Evolutionary conservation across 768 basidiomycete genomes (phyloP).

Genomic region (Mycena olivaceomarginata): DNA sequence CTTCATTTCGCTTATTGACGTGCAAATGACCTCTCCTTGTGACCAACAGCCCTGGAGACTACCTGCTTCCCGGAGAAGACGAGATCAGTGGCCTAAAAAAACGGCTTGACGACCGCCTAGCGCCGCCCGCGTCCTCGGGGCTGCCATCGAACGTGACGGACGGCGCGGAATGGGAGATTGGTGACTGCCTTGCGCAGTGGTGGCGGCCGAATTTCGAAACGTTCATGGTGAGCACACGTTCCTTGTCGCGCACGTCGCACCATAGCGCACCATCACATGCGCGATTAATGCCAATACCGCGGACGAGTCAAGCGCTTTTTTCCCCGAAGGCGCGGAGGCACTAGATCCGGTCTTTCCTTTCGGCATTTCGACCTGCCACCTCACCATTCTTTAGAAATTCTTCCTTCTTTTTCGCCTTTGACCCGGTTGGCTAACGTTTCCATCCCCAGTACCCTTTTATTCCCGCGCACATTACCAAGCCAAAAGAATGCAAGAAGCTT

Average conservation of each 20-base stretch:
- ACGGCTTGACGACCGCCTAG: conserved; percentile 92
- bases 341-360: conserved; percentile 25
- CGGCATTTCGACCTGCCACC: not conserved
- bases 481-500: conserved; percentile 98
- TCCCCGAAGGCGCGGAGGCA: conserved; percentile 12
- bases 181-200: conserved; percentile 98
- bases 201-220: conserved; percentile 99
- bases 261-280: conserved; percentile 8
- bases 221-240: conserved; percentile 86
- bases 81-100: conserved; percentile 94
- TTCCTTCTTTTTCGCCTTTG: not conserved
- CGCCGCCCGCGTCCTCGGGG: conserved; percentile 79
- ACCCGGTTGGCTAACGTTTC: not conserved
- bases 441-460: conserved; percentile 89
- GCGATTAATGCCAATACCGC: conserved; percentile 29
- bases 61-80: conserved; percentile 96
- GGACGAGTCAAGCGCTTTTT: not conserved
- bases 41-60: conserved; percentile 91
- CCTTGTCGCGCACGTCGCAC: not conserved
- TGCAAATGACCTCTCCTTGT: not conserved
- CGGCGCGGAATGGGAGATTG: conserved; percentile 95
- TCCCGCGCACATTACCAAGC: conserved; percentile 97
- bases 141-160: conserved; percentile 86
- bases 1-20: conserved; percentile 1
- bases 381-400: not conserved